Conservation (phyloP, 352 stramenopile species). For the Pythium insidiosum region DNA sequence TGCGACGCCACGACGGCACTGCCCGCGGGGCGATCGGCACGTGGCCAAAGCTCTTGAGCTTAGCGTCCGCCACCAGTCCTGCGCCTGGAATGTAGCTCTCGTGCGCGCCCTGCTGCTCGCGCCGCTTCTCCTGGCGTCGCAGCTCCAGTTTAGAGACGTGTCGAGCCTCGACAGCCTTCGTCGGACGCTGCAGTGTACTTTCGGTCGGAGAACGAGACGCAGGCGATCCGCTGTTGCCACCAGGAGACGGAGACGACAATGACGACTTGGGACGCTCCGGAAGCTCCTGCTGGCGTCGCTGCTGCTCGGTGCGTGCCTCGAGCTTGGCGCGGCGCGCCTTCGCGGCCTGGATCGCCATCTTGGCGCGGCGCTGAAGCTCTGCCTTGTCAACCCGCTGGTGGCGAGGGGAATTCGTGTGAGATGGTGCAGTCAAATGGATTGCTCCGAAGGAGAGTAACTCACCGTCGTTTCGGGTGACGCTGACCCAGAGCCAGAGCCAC, state of each 20-base stretch:
- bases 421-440: too few relatives aligned
- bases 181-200: slow-evolving; percentile 14
- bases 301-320: slow-evolving; percentile 28
- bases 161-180: slow-evolving; percentile 42
- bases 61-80: slow-evolving; percentile 36
- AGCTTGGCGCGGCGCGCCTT: slow-evolving; percentile 42
- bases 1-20: slow-evolving; percentile 46
- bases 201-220: not conserved
- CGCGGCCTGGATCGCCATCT: slow-evolving; percentile 42
- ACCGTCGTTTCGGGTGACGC: not conserved
- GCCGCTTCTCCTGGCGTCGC: slow-evolving; percentile 21
- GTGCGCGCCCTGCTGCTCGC: slow-evolving; percentile 39
- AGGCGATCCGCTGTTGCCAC: not conserved
- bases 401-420: too few relatives aligned
- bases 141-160: slow-evolving; percentile 39
- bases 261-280: slow-evolving; percentile 33
- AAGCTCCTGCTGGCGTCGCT: slow-evolving; percentile 24
- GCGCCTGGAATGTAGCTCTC: slow-evolving; percentile 41
- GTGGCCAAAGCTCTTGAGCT: slow-evolving; percentile 64
- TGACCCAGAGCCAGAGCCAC: not conserved
- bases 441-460: too few relatives aligned
- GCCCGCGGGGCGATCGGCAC: slow-evolving; percentile 52
- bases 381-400: too few relatives aligned
- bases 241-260: too few relatives aligned
- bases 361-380: slow-evolving; percentile 38